Conservation (phyloP, 768 basidiomycete species). For the Russula sp. region DNA sequence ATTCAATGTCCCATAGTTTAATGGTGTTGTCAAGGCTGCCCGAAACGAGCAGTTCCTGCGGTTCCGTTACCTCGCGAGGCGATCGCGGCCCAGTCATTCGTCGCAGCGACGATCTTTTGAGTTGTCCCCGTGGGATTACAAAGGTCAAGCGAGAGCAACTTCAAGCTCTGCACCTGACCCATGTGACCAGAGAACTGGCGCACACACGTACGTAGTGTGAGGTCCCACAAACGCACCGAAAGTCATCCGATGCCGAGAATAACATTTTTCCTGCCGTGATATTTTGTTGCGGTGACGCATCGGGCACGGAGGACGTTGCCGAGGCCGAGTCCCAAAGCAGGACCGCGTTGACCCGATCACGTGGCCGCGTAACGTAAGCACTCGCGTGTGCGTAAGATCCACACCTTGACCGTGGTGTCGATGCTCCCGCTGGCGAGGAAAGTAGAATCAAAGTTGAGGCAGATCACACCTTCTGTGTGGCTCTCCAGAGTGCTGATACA, state of each 20-base stretch:
- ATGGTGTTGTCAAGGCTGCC: slow-evolving; percentile 94
- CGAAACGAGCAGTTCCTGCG: slow-evolving; percentile 71
- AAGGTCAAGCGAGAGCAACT: slow-evolving; percentile 63
- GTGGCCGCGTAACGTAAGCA: slow-evolving; percentile 94
- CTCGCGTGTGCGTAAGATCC: slow-evolving; percentile 89
- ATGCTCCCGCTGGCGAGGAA: slow-evolving; percentile 91
- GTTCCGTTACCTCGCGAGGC: slow-evolving; percentile 21
- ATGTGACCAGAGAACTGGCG: slow-evolving; percentile 86
- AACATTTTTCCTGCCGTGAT: slow-evolving; percentile 90
- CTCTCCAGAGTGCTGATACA: slow-evolving; percentile 87
- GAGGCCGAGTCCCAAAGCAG: slow-evolving; percentile 75
- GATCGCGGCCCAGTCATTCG: slow-evolving; percentile 6
- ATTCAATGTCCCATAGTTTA: slow-evolving; percentile 93
- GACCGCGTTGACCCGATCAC: slow-evolving; percentile 96
- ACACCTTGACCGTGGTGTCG: slow-evolving; percentile 92
- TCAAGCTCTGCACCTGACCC: slow-evolving; percentile 91
- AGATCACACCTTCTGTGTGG: slow-evolving; percentile 89
- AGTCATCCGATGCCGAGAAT: slow-evolving; percentile 96
- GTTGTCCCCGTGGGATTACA: not conserved
- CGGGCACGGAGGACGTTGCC: slow-evolving; percentile 37
- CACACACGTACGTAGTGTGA: slow-evolving; percentile 73
- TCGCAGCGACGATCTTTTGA: slow-evolving; percentile 2
- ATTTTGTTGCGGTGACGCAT: slow-evolving; percentile 44
- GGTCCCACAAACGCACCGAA: slow-evolving; percentile 94
- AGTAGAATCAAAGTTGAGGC: slow-evolving; percentile 87